Conservation (phyloP, 768 basidiomycete genomes). For the Gyrodon lividus region DNA sequence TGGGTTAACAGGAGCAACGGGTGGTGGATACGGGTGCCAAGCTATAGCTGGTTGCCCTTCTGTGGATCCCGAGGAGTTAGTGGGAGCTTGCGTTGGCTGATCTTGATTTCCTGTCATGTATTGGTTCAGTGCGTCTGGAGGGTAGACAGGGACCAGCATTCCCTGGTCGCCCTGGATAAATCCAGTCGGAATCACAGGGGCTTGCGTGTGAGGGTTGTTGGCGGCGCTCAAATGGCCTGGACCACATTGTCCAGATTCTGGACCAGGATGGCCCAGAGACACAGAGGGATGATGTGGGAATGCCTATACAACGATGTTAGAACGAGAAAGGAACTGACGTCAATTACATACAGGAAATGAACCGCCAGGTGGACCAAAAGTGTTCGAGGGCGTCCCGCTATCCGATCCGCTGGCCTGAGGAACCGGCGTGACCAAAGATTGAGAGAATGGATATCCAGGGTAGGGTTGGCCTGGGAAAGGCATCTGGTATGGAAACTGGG, state of each 20-base stretch:
- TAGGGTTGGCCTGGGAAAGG: constrained; percentile 48
- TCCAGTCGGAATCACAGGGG: constrained; percentile 62
- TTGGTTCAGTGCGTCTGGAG: constrained; percentile 65
- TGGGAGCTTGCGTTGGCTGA: constrained; percentile 17
- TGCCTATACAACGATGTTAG: constrained; percentile 33
- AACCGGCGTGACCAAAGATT: constrained; percentile 23
- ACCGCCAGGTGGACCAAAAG: constrained; percentile 38
- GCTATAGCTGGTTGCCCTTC: constrained; percentile 30
- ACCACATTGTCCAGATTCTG: constrained; percentile 25
- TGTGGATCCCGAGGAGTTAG: constrained; percentile 18
- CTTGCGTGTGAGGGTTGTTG: constrained; percentile 34
- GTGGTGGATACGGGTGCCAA: constrained; percentile 36
- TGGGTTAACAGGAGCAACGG: constrained; percentile 29
- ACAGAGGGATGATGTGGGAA: constrained; percentile 51
- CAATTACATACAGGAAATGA: constrained; percentile 47
- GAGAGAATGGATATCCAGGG: constrained; percentile 42
- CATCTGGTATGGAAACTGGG: constrained; percentile 50
- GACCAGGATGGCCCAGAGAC: constrained; percentile 28
- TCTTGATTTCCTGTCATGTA: constrained; percentile 55
- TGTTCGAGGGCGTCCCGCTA: constrained; percentile 30
- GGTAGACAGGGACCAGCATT: constrained; percentile 68
- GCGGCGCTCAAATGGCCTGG: constrained; percentile 17
- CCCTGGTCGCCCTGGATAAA: constrained; percentile 75
- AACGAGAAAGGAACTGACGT: background rate
- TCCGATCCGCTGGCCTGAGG: constrained; percentile 38